Base-by-base conservation (phyloP, 2,329 filamentous ascomycete species). In the Fusarium graminum region DNA sequence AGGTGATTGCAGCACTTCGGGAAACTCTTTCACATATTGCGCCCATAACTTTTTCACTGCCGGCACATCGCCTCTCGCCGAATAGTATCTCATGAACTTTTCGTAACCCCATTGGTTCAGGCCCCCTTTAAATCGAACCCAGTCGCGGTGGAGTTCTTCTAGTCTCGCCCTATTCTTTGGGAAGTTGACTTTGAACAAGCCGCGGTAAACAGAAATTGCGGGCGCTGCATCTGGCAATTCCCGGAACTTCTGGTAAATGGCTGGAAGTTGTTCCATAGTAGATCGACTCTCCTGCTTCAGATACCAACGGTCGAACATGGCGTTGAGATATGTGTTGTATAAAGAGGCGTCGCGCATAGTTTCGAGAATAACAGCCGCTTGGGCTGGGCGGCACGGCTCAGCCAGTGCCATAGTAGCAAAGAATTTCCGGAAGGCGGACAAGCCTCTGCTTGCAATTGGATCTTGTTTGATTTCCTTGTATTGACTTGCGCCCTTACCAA, bases 21-120 rank as follows among this genome's bases (percentile, higher is more conserved):
- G 76, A 32, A 79, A 82, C 1, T 73, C 63, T 19, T 72, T 52
- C 11, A 77, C 73, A 46, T 81, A 85, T 43, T 82, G 76, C 13
- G 75, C 71, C 79, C 83, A 85, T 22, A 87, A 67, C 8, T 76
- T 75, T 41, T 79, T 76, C 4, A 86, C 81, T 16, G 77, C 74
- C 32, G 74, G 72, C n/a, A 82, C 75, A 67, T 87, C 81, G 16
- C 85, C 85, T 6, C 75, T 74, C 9, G 71, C 61, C 14, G 84
- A 82, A 63, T 86, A 83, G 40, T 85, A 83, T 5, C 76, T 78
- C 52, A 87, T 74, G 59, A 79, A 85, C 65, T 78, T 83, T 57
- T 81, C 79, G 59, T 80, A 87, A 0, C 78, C 83, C 73, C 79
- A 79, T 53, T 75, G 71, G 40, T 81, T 79, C 32, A 85, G 75